Evolutionary conservation across 257 asterid genomes (phyloP), one percentile per base, ranked within the genome.

Genomic region (Nicotiana otophora): DNA sequence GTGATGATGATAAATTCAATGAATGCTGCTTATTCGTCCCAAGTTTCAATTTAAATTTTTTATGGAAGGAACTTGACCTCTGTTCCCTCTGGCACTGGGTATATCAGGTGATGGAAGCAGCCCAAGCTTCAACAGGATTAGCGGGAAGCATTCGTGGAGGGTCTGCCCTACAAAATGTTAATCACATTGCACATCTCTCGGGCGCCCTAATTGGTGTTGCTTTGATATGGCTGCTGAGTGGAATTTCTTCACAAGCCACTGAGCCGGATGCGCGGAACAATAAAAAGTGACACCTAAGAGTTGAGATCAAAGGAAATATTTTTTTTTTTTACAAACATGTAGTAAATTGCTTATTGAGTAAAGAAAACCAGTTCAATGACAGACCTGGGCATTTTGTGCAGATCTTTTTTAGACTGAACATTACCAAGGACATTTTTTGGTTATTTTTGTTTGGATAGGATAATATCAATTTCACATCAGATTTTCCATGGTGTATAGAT

Each of bases 81-180:
- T 51, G 63, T 7, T 51, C 3, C 5, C n/a, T 9, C 33, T 61
- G 33, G 7, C 12, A 61, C 12, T 28, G 48, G 7, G 12, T 30
- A 26, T 54, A 67, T 84, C 87, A 96, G 99, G 98, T 96, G 65
- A 94, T 96, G 98, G 99, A 96, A 88, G 99, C 99, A 48, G 99
- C 98, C 82, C 96, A 96, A 87, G 96, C 97, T 77, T 96, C 99
- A 3, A 87, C 96, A 23, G 90, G 86, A 86, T 62, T 94, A 33
- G 92, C 93, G 10, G 91, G 97, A 64, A 83, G 85, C 84, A 34
- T 90, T 67, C 84, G 81, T 54, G 97, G 97, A 82, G 92, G 89
- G 39, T 82, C 82, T 9, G 90, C 90, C 15, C n/a, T 92, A 16
- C 97, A 92, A 89, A 92, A 89, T 81, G 93, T 94, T 31, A 94